These are phyloP conservation scores for Ceriops tagal DNA, from an alignment of 345 rosid genomes.

Conservation along the genomic window DNA sequence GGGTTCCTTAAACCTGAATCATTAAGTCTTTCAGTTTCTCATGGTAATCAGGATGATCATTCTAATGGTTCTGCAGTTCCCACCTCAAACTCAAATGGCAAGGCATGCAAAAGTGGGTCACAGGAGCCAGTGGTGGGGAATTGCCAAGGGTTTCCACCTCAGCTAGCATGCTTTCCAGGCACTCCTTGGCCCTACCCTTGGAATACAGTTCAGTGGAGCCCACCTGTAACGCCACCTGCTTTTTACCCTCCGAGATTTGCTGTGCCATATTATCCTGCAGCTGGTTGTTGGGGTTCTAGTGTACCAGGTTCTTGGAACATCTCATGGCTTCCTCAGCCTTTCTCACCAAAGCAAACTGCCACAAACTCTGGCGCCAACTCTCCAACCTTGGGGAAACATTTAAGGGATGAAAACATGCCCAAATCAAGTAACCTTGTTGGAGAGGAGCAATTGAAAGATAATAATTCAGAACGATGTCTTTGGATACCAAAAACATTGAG, in stretches of 20 bases:
- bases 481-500: conserved; percentile 91
- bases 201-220: conserved; percentile 52
- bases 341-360: conserved; percentile 42
- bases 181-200: conserved; percentile 57
- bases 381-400: conserved; percentile 87
- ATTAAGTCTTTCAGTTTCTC: conserved; percentile 33
- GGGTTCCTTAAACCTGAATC: conserved; percentile 54
- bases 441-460: conserved; percentile 38
- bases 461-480: conserved; percentile 49
- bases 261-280: conserved; percentile 54
- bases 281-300: conserved; percentile 69
- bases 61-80: conserved; percentile 29
- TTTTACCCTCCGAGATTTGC: conserved; percentile 57
- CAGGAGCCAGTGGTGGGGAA: conserved; percentile 27
- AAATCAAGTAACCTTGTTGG: conserved; percentile 34
- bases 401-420: conserved; percentile 53
- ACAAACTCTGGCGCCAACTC: conserved; percentile 57
- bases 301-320: conserved; percentile 62
- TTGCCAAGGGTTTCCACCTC: conserved; percentile 39
- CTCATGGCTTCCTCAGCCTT: conserved; percentile 69
- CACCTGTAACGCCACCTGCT: conserved; percentile 37
- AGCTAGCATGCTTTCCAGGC: conserved; percentile 50
- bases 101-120: conserved; percentile 25
- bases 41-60: conserved; percentile 24
- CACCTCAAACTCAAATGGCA: conserved; percentile 29